Conservation (phyloP, 208 protist species). For the Trypanosoma conorhini region DNA sequence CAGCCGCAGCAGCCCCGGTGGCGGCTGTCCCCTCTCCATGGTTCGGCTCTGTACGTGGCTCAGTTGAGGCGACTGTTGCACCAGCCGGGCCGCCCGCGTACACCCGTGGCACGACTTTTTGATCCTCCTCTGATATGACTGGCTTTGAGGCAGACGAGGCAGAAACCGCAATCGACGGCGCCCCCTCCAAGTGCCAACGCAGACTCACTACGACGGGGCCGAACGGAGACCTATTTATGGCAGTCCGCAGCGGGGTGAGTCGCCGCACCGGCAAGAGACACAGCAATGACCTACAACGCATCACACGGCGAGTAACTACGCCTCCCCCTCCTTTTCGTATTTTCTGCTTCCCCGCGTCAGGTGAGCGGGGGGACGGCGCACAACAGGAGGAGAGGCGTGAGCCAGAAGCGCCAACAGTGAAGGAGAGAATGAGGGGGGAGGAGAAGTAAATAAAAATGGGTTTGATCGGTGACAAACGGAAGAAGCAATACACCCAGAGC, state of each 20-base stretch:
- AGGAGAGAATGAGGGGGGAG: constrained; percentile 14
- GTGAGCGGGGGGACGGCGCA: not conserved
- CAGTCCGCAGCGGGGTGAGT: not conserved
- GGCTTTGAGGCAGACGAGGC: not conserved
- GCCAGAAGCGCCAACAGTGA: constrained; percentile 8
- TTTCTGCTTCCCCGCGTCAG: not conserved
- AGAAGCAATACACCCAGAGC: not conserved
- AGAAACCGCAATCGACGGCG: not conserved
- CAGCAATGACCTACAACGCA: constrained; percentile 10
- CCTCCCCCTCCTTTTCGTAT: not conserved
- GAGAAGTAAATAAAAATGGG: not conserved
- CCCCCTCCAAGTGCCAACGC: constrained; percentile 3
- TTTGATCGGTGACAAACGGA: not conserved
- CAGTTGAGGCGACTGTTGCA: not conserved
- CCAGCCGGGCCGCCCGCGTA: not conserved
- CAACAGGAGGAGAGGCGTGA: not conserved
- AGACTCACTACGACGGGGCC: not conserved
- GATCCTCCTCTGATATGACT: constrained; percentile 22
- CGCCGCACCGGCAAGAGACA: not conserved
- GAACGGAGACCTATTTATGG: not conserved
- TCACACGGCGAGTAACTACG: not conserved
- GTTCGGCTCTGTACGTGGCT: not conserved
- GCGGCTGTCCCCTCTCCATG: not conserved
- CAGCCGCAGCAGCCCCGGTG: not conserved
- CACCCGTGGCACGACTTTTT: constrained; percentile 22